Evolutionary conservation across 2,329 filamentous ascomycete species (phyloP).

Genomic region (Penicillium sp.): DNA sequence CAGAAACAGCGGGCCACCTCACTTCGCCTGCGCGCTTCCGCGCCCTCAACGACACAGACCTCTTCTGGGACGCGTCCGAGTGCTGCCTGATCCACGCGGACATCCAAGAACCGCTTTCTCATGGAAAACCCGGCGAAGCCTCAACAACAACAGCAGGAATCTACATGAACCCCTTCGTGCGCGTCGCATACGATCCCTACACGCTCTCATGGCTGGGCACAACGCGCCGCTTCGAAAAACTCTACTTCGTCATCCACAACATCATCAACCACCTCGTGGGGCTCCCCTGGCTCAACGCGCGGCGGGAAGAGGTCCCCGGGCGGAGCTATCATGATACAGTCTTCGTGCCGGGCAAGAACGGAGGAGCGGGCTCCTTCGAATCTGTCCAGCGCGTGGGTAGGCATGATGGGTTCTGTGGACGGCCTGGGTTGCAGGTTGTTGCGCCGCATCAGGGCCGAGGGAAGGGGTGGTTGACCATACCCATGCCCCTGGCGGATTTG

Average conservation of each 20-base stretch:
- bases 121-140: constrained; percentile 26
- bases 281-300: constrained; percentile 64
- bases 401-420: constrained; percentile 52
- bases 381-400: constrained; percentile 43
- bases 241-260: constrained; percentile 65
- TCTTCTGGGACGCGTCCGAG: constrained; percentile 67
- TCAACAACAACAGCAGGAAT: constrained; percentile 58
- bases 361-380: constrained; percentile 45
- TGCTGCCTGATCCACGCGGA: constrained; percentile 63
- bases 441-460: constrained; percentile 47
- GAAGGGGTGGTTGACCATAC: constrained; percentile 51
- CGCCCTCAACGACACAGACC: constrained; percentile 54
- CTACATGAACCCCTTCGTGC: constrained; percentile 76
- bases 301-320: constrained; percentile 64
- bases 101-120: constrained; percentile 38
- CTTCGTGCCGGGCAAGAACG: constrained; percentile 37
- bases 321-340: constrained; percentile 48
- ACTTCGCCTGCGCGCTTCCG: constrained; percentile 58
- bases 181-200: constrained; percentile 68
- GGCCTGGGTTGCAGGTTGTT: constrained; percentile 49
- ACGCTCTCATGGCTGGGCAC: constrained; percentile 64
- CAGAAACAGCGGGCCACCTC: constrained; percentile 22
- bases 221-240: constrained; percentile 67
- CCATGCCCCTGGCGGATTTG: constrained; percentile 33
- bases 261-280: constrained; percentile 61